Conservation (phyloP, 2,329 filamentous ascomycete genomes). For the Aspergillus costaricaensis region DNA sequence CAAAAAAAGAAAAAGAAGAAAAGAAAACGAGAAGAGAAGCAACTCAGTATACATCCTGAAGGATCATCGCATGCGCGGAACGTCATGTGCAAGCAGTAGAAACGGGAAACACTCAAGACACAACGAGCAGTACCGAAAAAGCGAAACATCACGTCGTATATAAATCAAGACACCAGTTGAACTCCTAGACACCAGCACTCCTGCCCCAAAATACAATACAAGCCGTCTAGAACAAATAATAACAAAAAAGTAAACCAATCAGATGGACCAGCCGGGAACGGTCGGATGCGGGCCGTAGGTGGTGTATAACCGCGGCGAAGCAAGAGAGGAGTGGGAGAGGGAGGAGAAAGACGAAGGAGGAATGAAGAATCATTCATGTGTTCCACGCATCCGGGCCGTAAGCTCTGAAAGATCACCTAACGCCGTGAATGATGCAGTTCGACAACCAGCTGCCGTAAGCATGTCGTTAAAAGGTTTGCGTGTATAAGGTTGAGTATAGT, state of each 20-base stretch:
- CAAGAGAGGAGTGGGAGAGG: slow-evolving; percentile 5
- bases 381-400: slow-evolving; percentile 36
- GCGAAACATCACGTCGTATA: not conserved
- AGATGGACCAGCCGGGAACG: slow-evolving; percentile 19
- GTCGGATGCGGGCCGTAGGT: slow-evolving; percentile 16
- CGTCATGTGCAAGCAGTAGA: not conserved
- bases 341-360: slow-evolving; percentile 10
- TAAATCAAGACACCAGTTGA: not conserved
- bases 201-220: slow-evolving; percentile 9
- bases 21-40: too few relatives aligned
- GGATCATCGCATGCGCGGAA: slow-evolving; percentile 19
- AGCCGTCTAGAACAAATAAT: slow-evolving; percentile 5
- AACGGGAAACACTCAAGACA: not conserved
- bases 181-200: slow-evolving; percentile 3
- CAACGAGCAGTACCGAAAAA: not conserved
- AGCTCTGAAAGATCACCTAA: slow-evolving; percentile 34
- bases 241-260: not conserved
- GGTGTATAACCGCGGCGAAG: slow-evolving; percentile 7
- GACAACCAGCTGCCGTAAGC: slow-evolving; percentile 15
- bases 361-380: slow-evolving; percentile 12
- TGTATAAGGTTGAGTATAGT: slow-evolving; percentile 5
- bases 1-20: not conserved
- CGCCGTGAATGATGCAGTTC: slow-evolving; percentile 36
- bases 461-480: not conserved
- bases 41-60: slow-evolving; percentile 19